Percentiles rank a stretch among this genome's conserved stretches.
These are phyloP conservation scores for Teunomyces stri DNA, from an alignment of 805 yeast species.

Conservation along the genomic window DNA sequence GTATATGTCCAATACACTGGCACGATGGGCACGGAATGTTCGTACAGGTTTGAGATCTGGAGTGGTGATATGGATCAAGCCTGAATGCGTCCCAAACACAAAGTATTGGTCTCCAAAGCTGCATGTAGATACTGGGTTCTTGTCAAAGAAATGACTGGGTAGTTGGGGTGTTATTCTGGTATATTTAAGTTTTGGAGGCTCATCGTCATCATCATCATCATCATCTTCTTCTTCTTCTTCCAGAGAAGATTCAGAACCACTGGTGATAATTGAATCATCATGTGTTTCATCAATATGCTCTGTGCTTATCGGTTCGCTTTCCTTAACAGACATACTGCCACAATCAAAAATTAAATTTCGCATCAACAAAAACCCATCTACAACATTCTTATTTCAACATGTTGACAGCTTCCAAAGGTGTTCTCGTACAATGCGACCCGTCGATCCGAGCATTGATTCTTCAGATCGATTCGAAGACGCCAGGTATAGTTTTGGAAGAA, in stretches of 20 bases:
- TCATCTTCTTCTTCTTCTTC: constrained; percentile 25
- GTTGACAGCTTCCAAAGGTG: constrained; percentile 46
- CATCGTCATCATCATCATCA: constrained; percentile 36
- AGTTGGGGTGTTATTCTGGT: constrained; percentile 55
- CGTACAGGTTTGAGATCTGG: constrained; percentile 61
- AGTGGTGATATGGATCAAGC: constrained; percentile 66
- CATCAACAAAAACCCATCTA: not conserved
- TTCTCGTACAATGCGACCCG: constrained; percentile 69
- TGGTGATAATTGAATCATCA: not conserved
- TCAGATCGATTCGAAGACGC: constrained; percentile 71
- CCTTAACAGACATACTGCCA: not conserved
- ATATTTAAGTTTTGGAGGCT: constrained; percentile 75
- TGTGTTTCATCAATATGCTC: not conserved
- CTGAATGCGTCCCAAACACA: constrained; percentile 88
- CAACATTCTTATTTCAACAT: constrained; percentile 14
- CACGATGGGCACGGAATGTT: constrained; percentile 79
- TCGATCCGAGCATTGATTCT: constrained; percentile 84
- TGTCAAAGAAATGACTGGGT: constrained; percentile 66
- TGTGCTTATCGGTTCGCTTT: not conserved
- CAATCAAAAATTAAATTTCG: not conserved
- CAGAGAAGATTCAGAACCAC: constrained; percentile 2
- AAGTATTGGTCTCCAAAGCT: constrained; percentile 57
- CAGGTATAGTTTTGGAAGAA: constrained; percentile 72
- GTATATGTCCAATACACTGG: constrained; percentile 73
- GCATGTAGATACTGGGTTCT: constrained; percentile 78